Percentiles rank a stretch among this genome's conserved stretches.
phyloP scores from a whole-genome alignment of 2,329 filamentous ascomycete species.

The Penicillium palitans region DNA sequence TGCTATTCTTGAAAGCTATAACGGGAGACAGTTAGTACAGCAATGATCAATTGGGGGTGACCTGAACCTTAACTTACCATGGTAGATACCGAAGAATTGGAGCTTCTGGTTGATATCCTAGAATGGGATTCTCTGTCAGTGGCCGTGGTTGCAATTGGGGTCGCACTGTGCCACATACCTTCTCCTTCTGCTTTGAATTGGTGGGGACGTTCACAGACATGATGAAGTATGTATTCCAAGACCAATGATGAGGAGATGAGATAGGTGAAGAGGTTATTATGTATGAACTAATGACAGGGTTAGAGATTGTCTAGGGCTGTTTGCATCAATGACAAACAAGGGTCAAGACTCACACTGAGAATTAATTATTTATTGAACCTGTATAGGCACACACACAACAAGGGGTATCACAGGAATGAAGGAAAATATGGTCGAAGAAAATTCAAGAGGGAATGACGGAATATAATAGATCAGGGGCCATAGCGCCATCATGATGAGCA shows the following conservation, averaged over 20 bases:
- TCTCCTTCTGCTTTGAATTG: constrained; percentile 74
- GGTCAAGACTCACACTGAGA: constrained; percentile 7
- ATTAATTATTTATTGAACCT: constrained; percentile 21
- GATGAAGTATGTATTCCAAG: constrained; percentile 16
- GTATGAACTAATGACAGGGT: constrained; percentile 11
- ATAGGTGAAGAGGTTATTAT: constrained; percentile 13
- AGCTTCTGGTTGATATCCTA: constrained; percentile 86
- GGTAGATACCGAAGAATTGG: constrained; percentile 87
- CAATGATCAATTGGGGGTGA: background rate
- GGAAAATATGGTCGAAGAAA: constrained; percentile 16
- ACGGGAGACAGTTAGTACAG: constrained; percentile 12
- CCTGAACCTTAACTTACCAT: constrained; percentile 46
- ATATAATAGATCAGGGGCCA: constrained; percentile 16
- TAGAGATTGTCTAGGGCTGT: constrained; percentile 1
- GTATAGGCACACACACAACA: constrained; percentile 13
- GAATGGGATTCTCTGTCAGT: constrained; percentile 13
- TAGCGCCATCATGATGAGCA: constrained; percentile 10
- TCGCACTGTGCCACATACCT: constrained; percentile 41
- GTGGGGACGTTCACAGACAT: constrained; percentile 69
- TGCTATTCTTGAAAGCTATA: constrained; percentile 80
- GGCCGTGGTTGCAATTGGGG: background rate
- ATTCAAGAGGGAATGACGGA: constrained; percentile 8
- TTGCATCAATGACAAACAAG: constrained; percentile 18
- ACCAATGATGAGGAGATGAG: background rate
- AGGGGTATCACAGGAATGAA: constrained; percentile 30